These are phyloP conservation scores for Pseudogymnoascus sp. DNA, from an alignment of 2,329 filamentous ascomycete species.

Conservation along the genomic window DNA sequence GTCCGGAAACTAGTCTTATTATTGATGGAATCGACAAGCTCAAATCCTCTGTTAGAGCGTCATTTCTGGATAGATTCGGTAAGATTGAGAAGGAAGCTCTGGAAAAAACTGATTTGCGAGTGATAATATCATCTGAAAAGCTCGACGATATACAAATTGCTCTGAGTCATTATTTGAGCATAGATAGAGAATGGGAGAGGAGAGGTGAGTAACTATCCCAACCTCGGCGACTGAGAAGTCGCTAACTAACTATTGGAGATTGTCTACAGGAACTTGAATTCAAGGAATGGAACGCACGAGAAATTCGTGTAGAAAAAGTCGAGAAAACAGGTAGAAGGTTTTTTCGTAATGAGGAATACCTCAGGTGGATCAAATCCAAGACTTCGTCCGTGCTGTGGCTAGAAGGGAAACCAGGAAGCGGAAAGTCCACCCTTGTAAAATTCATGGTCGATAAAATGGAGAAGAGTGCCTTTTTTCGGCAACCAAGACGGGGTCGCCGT, in stretches of 20 bases:
- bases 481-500: not conserved
- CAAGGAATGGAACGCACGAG: slow-evolving; percentile 4
- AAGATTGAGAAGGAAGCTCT: not conserved
- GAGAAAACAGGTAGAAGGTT: not conserved
- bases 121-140: not conserved
- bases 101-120: not conserved
- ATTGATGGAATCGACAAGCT: not conserved
- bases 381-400: slow-evolving; percentile 8
- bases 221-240: not conserved
- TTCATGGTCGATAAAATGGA: not conserved
- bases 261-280: not conserved
- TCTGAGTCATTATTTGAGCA: not conserved
- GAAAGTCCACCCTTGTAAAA: slow-evolving; percentile 15
- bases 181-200: slow-evolving; percentile 9
- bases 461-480: too few relatives aligned
- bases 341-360: not conserved
- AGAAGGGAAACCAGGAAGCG: slow-evolving; percentile 17
- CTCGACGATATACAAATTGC: not conserved
- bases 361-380: not conserved
- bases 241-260: not conserved
- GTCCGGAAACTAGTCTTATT: not conserved
- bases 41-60: not conserved
- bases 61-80: not conserved
- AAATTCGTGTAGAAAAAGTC: not conserved
- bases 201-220: not conserved